Evolutionary conservation across 305 asterid genomes (phyloP).

Genomic region (Rubia peregrina): DNA sequence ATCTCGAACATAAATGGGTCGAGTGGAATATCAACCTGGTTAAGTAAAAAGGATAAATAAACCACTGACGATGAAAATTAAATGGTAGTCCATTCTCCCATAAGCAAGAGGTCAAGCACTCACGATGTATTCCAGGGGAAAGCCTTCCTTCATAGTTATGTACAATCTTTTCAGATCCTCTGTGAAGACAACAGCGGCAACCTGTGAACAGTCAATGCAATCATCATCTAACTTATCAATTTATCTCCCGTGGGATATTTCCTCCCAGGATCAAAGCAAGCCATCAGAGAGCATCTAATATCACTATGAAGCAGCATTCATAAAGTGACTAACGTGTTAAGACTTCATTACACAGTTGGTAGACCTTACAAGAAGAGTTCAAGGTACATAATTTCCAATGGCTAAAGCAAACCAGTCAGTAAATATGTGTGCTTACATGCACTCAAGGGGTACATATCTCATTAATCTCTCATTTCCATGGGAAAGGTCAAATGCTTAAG

Average conservation of each 20-base stretch:
- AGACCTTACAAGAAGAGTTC: not conserved
- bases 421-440: not conserved
- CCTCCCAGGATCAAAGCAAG: not conserved
- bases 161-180: constrained; percentile 94
- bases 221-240: constrained; percentile 21
- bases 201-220: constrained; percentile 39
- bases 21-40: constrained; percentile 94
- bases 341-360: not conserved
- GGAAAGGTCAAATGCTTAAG: not conserved
- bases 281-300: not conserved
- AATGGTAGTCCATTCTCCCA: constrained; percentile 6
- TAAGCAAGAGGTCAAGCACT: constrained; percentile 33
- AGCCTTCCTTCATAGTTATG: constrained; percentile 97
- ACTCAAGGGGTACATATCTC: not conserved
- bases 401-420: constrained; percentile 3
- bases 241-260: constrained; percentile 5
- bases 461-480: not conserved
- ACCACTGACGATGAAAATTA: constrained; percentile 15
- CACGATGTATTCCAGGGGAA: constrained; percentile 88
- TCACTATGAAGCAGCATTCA: not conserved
- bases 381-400: not conserved
- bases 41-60: constrained; percentile 22
- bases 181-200: constrained; percentile 88
- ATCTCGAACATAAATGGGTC: constrained; percentile 96
- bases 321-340: not conserved